A percentile compares a stretch with the other conserved stretches of the same genome.
These are phyloP conservation scores for Cryomyces minteri DNA, from an alignment of 495 filamentous ascomycete species.

Conservation along the genomic window DNA sequence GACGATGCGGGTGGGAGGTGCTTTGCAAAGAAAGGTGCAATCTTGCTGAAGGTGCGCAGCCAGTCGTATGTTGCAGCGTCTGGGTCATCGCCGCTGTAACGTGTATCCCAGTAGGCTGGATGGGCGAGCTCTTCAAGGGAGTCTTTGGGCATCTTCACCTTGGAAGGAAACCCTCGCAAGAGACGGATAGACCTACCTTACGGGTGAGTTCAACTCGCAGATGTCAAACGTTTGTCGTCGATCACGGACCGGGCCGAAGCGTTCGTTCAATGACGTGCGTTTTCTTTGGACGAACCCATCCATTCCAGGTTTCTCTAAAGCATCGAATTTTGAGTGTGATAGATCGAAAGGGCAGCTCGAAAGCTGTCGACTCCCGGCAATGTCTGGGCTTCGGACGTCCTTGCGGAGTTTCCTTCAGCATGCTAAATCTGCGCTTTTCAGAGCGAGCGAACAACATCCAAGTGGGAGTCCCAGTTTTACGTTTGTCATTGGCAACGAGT, in stretches of 20 bases:
- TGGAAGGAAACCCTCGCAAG: no score
- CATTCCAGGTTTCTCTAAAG: no score
- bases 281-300: no score
- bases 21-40: conserved; percentile 28
- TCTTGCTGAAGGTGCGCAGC: conserved; percentile 29
- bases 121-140: conserved; percentile 18
- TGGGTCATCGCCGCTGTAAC: conserved; percentile 22
- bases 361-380: background rate
- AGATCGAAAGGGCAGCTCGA: no score
- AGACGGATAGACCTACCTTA: conserved; percentile 24
- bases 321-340: no score
- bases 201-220: no score
- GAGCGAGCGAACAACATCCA: background rate
- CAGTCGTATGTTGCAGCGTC: conserved; percentile 26
- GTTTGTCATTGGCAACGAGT: conserved; percentile 59
- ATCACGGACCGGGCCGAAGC: no score
- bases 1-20: conserved; percentile 18
- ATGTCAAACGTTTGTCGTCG: no score
- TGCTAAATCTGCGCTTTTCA: background rate
- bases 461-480: conserved; percentile 17
- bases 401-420: background rate
- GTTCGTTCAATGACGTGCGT: no score
- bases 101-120: conserved; percentile 33
- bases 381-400: background rate
- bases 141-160: background rate